Evolutionary conservation across 768 basidiomycete genomes (phyloP), one percentile per base, ranked within the genome.

Genomic region (Pleurotus citrinopileatus): DNA sequence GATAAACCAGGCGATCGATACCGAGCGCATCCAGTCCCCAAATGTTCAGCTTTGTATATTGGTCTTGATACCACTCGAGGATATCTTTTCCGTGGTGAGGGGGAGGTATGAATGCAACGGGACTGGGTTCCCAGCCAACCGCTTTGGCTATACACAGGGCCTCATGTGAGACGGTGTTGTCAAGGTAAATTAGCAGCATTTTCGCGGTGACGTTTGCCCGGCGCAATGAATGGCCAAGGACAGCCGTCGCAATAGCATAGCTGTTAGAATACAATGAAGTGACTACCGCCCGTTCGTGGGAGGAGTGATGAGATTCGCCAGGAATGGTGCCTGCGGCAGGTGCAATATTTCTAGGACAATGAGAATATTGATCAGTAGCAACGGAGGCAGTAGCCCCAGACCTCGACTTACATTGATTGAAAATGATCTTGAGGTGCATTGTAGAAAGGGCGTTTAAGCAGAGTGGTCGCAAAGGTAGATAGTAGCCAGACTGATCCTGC

Each of bases 1-100:
- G 52, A 57, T 73, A 73, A 4, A 73, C 63, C 26, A 63, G 54
- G 36, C 46, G 55, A 45, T 66, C 55, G 51, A 64, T 56, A 20
- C 68, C 70, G 28, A 57, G 52, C 23, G 55, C 28, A 58, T 70
- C 70, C 40, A 72, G 58, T 44, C 45, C 55, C 70, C 70, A 72
- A n/a, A 72, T 61, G 38, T 63, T 60, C 27, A 72, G 64, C 58
- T 72, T 72, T 6, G 70, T 69, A 59, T 67, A 70, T 52, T 70
- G 70, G 60, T 72, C 70, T 36, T 47, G 46, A 60, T 68, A 72
- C 42, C 66, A 64, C 1, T 36, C 53, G 57, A 60, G 59, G 40
- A 70, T 63, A 37, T 58, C 65, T 5, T 59, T 23, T 23, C 71
- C 66, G 36, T 53, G 38, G 54, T 64, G 64, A 1, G 71, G 70